Evolutionary conservation across 306 rosid species (phyloP).

Genomic region (Quercus robur): DNA sequence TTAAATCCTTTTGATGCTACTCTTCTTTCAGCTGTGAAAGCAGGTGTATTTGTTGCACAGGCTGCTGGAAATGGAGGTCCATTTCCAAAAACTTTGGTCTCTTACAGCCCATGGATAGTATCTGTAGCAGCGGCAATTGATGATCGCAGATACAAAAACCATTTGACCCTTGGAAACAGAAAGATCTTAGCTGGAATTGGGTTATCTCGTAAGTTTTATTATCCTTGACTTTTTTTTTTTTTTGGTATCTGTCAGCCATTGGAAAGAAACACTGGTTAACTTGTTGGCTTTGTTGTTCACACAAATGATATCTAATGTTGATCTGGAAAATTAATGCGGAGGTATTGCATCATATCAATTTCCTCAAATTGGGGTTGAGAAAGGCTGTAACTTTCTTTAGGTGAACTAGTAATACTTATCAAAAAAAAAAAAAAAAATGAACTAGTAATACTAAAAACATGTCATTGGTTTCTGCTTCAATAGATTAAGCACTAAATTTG

Average conservation of each 20-base stretch:
- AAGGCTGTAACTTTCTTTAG: neutral
- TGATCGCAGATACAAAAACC: conserved; percentile 98
- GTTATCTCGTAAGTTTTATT: conserved; percentile 79
- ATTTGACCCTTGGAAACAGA: conserved; percentile 92
- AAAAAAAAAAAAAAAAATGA: neutral
- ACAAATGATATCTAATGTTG: neutral
- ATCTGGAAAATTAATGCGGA: neutral
- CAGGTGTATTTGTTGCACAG: conserved; percentile 98
- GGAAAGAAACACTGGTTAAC: conserved; percentile 2
- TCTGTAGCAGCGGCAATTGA: conserved; percentile 97
- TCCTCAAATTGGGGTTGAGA: neutral
- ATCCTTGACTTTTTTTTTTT: conserved; percentile 5
- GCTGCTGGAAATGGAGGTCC: conserved; percentile 99
- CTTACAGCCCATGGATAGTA: conserved; percentile 98
- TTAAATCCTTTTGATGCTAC: conserved; percentile 98
- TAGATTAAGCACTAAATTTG: neutral
- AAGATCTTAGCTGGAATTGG: conserved; percentile 87
- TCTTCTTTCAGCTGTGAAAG: conserved; percentile 99
- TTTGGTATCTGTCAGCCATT: neutral
- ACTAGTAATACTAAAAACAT: neutral
- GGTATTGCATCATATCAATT: neutral
- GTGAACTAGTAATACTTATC: neutral
- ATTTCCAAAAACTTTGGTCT: conserved; percentile 90
- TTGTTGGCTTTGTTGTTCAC: neutral
- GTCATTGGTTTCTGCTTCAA: neutral